Percentiles rank a stretch among this genome's conserved stretches.
Evolutionary conservation across 2,329 filamentous ascomycete genomes (phyloP).

Genomic region (Nigrograna mackinnonii): DNA sequence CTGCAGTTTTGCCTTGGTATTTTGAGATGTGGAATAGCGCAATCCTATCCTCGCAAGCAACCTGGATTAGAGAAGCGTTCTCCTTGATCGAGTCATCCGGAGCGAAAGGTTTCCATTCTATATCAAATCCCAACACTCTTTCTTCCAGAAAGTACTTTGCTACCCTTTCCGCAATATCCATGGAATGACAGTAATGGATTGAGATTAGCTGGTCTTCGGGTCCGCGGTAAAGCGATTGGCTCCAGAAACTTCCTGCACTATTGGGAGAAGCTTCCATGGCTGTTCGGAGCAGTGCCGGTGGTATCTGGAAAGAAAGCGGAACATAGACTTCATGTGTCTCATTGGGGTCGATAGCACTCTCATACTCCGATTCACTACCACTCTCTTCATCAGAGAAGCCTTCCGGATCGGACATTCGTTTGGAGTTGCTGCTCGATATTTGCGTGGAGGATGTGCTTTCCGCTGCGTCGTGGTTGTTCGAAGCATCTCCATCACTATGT

Average conservation of each 20-base stretch:
- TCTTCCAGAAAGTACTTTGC: constrained; percentile 70
- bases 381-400: no score
- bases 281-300: constrained; percentile 24
- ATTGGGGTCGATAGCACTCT: no score
- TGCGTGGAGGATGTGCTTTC: no score
- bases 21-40: constrained; percentile 78
- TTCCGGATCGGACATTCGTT: no score
- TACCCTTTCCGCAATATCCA: constrained; percentile 68
- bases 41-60: constrained; percentile 77
- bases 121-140: constrained; percentile 79
- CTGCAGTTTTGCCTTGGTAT: constrained; percentile 36
- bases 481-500: no score
- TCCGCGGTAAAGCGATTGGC: constrained; percentile 67
- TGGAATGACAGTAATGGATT: constrained; percentile 77
- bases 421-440: no score
- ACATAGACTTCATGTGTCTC: constrained; percentile 24
- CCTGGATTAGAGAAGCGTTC: constrained; percentile 81
- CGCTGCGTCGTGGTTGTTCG: no score
- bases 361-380: no score
- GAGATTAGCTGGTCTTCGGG: constrained; percentile 58
- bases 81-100: constrained; percentile 65
- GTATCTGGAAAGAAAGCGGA: constrained; percentile 36
- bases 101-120: constrained; percentile 72
- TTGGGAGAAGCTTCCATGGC: constrained; percentile 34
- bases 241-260: constrained; percentile 60